Evolutionary conservation across 768 basidiomycete species (phyloP).

Genomic region (Termitomyces sp.): DNA sequence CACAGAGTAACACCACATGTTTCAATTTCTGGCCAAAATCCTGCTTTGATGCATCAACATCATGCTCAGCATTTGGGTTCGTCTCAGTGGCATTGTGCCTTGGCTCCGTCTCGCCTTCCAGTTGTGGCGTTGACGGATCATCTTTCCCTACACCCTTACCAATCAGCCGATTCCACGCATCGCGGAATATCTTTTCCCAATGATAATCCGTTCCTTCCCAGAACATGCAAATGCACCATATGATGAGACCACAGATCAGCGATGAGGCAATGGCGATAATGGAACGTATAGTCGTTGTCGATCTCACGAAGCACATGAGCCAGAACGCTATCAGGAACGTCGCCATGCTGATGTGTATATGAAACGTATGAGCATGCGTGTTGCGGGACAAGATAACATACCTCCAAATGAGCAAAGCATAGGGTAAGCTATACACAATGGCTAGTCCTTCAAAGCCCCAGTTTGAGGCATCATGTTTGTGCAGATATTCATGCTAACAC

Average conservation of each 20-base stretch:
- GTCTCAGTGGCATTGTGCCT: neutral
- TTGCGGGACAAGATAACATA: neutral
- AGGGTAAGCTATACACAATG: conserved; percentile 8
- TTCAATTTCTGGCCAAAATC: neutral
- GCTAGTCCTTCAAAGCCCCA: conserved; percentile 1
- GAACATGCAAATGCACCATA: neutral
- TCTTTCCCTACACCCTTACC: neutral
- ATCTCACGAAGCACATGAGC: neutral
- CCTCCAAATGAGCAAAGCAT: conserved; percentile 5
- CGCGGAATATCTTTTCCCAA: no score
- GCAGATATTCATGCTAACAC: neutral
- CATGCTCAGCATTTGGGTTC: no score
- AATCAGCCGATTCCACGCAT: neutral
- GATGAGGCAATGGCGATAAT: neutral
- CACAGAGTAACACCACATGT: neutral
- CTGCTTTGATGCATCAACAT: neutral
- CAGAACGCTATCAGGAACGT: neutral
- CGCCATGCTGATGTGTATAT: neutral
- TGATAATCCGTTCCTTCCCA: no score
- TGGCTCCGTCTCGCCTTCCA: neutral
- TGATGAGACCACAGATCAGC: neutral
- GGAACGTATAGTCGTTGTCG: neutral
- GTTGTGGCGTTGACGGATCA: neutral
- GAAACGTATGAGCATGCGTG: no score
- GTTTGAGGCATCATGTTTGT: neutral